A percentile compares a stretch with the other conserved stretches of the same genome.
These are phyloP conservation scores for Pythium utonaiense DNA, from an alignment of 352 stramenopile genomes.

Conservation along the genomic window DNA sequence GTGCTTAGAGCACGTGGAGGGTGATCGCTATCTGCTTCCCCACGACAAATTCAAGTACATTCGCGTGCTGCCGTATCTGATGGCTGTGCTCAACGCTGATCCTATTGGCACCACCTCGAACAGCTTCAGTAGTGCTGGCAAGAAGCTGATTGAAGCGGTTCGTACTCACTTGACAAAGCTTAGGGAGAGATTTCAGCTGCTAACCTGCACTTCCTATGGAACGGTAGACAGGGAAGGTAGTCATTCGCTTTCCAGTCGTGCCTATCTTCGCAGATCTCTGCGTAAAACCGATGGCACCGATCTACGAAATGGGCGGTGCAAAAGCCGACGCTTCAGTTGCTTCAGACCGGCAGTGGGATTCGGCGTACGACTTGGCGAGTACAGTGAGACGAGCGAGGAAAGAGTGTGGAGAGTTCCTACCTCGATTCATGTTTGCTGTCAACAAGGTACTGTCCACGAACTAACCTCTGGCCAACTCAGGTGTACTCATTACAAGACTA, in stretches of 20 bases:
- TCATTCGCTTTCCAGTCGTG: constrained; percentile 42
- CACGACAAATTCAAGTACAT: constrained; percentile 50
- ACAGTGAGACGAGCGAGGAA: constrained; percentile 15
- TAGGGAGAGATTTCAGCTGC: too few relatives aligned
- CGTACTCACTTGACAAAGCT: too few relatives aligned
- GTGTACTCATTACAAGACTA: too few relatives aligned
- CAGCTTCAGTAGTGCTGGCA: constrained; percentile 33
- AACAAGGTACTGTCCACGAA: constrained; percentile 31
- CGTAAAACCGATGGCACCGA: constrained; percentile 33
- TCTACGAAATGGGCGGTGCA: constrained; percentile 19
- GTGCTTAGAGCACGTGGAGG: constrained; percentile 42
- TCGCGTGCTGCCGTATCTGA: constrained; percentile 41
- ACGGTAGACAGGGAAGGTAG: constrained; percentile 35
- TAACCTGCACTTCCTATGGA: background rate
- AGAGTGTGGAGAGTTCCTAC: constrained; percentile 34
- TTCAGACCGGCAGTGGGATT: constrained; percentile 8
- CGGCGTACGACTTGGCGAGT: constrained; percentile 11
- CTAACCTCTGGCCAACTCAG: too few relatives aligned
- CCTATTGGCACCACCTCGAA: constrained; percentile 21
- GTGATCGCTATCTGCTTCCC: constrained; percentile 31
- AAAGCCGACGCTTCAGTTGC: background rate
- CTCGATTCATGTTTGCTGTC: constrained; percentile 32
- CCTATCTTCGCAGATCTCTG: constrained; percentile 50
- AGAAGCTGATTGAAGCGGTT: constrained; percentile 48
- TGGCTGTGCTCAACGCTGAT: constrained; percentile 42